Evolutionary conservation across 352 stramenopile genomes (phyloP).

Genomic region (Phytophthora crassamura): DNA sequence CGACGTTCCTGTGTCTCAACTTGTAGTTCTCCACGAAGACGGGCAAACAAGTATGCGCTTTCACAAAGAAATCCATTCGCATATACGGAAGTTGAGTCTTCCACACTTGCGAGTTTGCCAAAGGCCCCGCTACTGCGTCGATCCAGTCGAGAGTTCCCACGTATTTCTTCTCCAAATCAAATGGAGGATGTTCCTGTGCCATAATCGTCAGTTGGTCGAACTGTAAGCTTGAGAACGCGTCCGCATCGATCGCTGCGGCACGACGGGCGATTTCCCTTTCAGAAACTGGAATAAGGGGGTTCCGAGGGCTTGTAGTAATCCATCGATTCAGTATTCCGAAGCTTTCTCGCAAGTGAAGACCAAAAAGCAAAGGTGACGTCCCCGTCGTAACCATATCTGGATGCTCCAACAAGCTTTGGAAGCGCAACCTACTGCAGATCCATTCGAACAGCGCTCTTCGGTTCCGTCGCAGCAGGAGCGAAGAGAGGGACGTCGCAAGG

Average conservation of each 20-base stretch:
- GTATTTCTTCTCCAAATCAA: slow-evolving; percentile 41
- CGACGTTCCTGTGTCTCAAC: slow-evolving; percentile 34
- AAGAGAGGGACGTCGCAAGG: slow-evolving; percentile 20
- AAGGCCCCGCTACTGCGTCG: slow-evolving; percentile 13
- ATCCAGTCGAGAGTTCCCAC: slow-evolving; percentile 46
- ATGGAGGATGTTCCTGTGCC: slow-evolving; percentile 24
- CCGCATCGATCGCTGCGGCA: slow-evolving; percentile 40
- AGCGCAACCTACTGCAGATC: slow-evolving; percentile 56
- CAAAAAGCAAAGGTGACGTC: slow-evolving; percentile 46
- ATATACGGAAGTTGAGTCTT: slow-evolving; percentile 33
- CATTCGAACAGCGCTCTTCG: slow-evolving; percentile 54
- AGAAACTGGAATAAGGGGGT: slow-evolving; percentile 42
- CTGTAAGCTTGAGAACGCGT: slow-evolving; percentile 49
- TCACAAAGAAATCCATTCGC: slow-evolving; percentile 51
- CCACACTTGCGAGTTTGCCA: neutral
- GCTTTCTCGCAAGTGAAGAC: slow-evolving; percentile 57
- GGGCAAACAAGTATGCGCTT: slow-evolving; percentile 48
- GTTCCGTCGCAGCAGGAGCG: slow-evolving; percentile 54
- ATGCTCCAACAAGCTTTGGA: slow-evolving; percentile 72
- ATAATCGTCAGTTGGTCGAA: slow-evolving; percentile 71
- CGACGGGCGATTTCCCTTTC: slow-evolving; percentile 36
- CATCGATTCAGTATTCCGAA: slow-evolving; percentile 64
- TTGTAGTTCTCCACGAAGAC: slow-evolving; percentile 44
- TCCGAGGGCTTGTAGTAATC: slow-evolving; percentile 54
- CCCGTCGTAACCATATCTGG: slow-evolving; percentile 45